Evolutionary conservation across 2,329 filamentous ascomycete species (phyloP), one percentile per base, ranked within the genome.

Genomic region (Aspergillus phoenicis): DNA sequence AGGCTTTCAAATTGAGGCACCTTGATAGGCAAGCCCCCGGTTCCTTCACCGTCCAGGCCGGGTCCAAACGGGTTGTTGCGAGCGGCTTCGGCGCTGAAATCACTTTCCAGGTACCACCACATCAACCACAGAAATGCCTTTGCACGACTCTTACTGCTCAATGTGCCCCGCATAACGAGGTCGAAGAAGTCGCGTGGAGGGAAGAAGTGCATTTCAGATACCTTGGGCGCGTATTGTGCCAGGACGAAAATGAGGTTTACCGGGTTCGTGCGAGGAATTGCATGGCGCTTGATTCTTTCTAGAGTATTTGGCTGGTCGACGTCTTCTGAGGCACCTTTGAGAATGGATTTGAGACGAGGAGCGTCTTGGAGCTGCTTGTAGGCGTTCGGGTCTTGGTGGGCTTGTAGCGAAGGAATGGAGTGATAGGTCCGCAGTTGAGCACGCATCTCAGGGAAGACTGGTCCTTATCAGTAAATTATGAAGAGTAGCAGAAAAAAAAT

Each of bases 391-490:
- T 98, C 95, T 78, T 97, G 93, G 67, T 93, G 91, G 49, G 94
- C 94, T 79, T 99, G 95, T 6, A 99, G 83, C 1, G 93, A 97
- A 13, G 95, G 95, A 67, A 99, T 99, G 11, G 95, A 94, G 75
- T 99, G 95, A 80, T 99, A 99, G 38, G 95, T 99, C 75, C 95
- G 89, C 33, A 99, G 84, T 74, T 99, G 95, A 30, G 95, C 95
- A 78, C 95, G 91, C 95, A 99, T 99, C 77, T 99, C 95, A 22
- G 95, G 95, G 75, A 99, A 99, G 83, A 99, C 95, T 96, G 74
- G 56, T 45, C 62, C 8, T 13, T 33, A 33, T n/a, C 20, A 17
- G 55, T 63, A 20, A 63, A 41, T 38, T 52, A n/a, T 15, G 55
- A 52, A 26, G 17, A 53, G 22, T 8, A 33, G 47, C 10, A 24